Evolutionary conservation across 257 asterid genomes (phyloP), one percentile per base, ranked within the genome.

Genomic region (Verbascum thapsus): DNA sequence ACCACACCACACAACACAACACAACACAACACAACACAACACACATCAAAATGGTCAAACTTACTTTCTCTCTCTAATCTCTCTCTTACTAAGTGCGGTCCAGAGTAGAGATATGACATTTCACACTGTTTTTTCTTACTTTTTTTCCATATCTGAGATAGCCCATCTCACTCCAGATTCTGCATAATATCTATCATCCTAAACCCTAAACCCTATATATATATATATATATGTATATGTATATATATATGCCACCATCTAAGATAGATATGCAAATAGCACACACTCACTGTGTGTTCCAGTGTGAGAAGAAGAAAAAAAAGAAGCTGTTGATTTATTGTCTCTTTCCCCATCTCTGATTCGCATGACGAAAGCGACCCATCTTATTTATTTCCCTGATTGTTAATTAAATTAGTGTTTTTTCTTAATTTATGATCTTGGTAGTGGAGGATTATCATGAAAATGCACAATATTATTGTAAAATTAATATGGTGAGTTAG

Each of bases 291-390:
- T 20, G 35, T 41, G 6, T 20, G 23, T 72, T 26, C 32, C 32
- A 26, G 41, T 43, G 72, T 44, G 15, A 17, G 37, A 34, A 13
- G 22, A 38, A n/a, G 38, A 40, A 16, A 39, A 26, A 26, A 26
- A 26, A 26, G 32, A 26, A 26, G 5, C 32, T 13, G 10, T 40
- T 64, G 45, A 20, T 13, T n/a, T 32, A 11, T 48, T 63, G 78
- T 76, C 82, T 61, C 78, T 76, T 57, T 72, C 78, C 5, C 47
- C 62, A 58, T 68, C 51, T 38, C 75, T 72, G 82, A 76, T 61
- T 76, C 78, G 72, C 78, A 76, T 64, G 82, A 58, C 58, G 82
- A 76, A 72, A 76, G 74, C 41, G 78, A 76, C 82, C 67, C 52
- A 39, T 76, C 82, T 56, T 49, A n/a, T n/a, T n/a, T n/a, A n/a